phyloP scores from a whole-genome alignment of 2,329 filamentous ascomycete species.

The Epichloe amarillans region DNA sequence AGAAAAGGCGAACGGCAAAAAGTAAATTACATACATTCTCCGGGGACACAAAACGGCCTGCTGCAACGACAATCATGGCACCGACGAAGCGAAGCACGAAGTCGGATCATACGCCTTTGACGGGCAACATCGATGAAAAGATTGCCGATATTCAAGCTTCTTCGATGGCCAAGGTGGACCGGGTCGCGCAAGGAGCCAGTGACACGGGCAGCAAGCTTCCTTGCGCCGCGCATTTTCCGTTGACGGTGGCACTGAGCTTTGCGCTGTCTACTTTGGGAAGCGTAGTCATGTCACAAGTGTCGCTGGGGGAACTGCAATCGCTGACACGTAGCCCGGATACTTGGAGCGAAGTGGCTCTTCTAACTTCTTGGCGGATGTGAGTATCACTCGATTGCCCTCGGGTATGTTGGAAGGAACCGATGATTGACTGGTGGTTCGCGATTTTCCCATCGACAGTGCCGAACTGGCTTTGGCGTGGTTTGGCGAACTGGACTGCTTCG shows the following conservation, averaged over 20 bases:
- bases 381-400: slow-evolving; percentile 14
- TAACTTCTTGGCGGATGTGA: slow-evolving; percentile 43
- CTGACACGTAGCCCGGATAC: slow-evolving; percentile 52
- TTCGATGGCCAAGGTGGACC: slow-evolving; percentile 9
- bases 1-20: background rate
- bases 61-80: slow-evolving; percentile 6
- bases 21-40: too few relatives aligned
- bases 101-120: slow-evolving; percentile 5
- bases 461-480: slow-evolving; percentile 65
- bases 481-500: slow-evolving; percentile 58
- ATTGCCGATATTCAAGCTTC: background rate
- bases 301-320: slow-evolving; percentile 50
- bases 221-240: slow-evolving; percentile 33
- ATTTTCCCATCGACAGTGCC: slow-evolving; percentile 29
- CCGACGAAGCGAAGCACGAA: slow-evolving; percentile 13
- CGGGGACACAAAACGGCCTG: background rate
- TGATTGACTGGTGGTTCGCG: background rate
- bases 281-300: slow-evolving; percentile 45
- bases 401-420: slow-evolving; percentile 2
- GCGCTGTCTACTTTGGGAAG: slow-evolving; percentile 51
- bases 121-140: slow-evolving; percentile 1
- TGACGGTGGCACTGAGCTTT: slow-evolving; percentile 42
- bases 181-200: background rate
- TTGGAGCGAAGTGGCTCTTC: slow-evolving; percentile 44
- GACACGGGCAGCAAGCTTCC: slow-evolving; percentile 24